phyloP scores from a whole-genome alignment of 768 basidiomycete species.

The Leccinellum rugosiceps region DNA sequence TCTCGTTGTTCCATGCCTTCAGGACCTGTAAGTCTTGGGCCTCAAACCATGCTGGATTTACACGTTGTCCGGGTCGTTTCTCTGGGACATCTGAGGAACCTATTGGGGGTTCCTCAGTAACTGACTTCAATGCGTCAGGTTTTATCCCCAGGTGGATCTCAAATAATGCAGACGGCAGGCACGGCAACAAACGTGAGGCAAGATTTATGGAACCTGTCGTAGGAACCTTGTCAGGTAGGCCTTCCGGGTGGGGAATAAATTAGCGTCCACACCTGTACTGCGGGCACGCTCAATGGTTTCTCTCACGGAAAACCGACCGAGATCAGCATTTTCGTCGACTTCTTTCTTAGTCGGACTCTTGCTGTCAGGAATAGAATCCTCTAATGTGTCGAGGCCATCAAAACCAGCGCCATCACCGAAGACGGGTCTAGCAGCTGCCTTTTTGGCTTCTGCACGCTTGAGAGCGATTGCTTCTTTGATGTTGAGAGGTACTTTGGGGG shows the following conservation, averaged over 20 bases:
- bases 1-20: conserved; percentile 80
- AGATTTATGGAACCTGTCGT: conserved; percentile 70
- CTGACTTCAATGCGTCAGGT: conserved; percentile 65
- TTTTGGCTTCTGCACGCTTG: conserved; percentile 76
- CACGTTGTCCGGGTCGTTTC: conserved; percentile 41
- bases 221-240: conserved; percentile 45
- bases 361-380: conserved; percentile 43
- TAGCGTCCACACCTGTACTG: conserved; percentile 59
- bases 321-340: conserved; percentile 45
- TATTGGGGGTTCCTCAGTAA: conserved; percentile 56
- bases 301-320: conserved; percentile 61
- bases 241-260: conserved; percentile 33
- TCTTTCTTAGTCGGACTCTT: conserved; percentile 30
- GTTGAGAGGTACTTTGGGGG: conserved; percentile 40
- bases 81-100: conserved; percentile 34
- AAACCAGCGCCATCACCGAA: conserved; percentile 25
- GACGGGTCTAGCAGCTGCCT: conserved; percentile 34
- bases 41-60: conserved; percentile 71
- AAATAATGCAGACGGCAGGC: conserved; percentile 74
- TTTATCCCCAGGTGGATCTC: conserved; percentile 76
- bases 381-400: conserved; percentile 41
- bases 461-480: conserved; percentile 79
- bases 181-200: conserved; percentile 66
- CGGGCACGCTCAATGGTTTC: conserved; percentile 78
- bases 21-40: conserved; percentile 73